These are phyloP conservation scores for Lachnellula suecica DNA, from an alignment of 2,329 filamentous ascomycete genomes.

Conservation along the genomic window DNA sequence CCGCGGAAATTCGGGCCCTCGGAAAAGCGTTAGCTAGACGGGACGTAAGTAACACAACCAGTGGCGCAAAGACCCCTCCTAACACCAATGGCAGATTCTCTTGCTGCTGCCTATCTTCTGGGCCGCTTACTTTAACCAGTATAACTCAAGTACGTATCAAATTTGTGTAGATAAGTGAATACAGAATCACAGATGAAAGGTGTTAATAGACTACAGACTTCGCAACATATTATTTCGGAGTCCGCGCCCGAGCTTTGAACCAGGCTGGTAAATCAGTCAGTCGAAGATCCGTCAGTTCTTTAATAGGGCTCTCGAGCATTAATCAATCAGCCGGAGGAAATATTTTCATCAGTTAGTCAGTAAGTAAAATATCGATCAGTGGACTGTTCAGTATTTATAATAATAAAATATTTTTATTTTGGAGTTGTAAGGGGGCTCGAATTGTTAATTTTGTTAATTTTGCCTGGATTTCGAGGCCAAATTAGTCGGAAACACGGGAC, in stretches of 20 bases:
- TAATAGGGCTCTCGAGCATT: too few relatives aligned
- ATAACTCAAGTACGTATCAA: conserved; percentile 37
- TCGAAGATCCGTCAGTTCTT: too few relatives aligned
- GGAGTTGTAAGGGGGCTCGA: neutral
- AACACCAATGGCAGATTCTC: conserved; percentile 35
- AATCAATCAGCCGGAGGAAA: too few relatives aligned
- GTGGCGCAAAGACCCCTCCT: neutral
- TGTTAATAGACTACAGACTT: conserved; percentile 25
- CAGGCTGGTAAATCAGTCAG: neutral
- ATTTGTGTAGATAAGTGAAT: neutral
- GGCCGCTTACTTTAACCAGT: conserved; percentile 36
- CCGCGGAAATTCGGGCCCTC: conserved; percentile 46
- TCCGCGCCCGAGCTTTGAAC: conserved; percentile 41
- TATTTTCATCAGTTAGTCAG: too few relatives aligned
- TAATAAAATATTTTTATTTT: too few relatives aligned
- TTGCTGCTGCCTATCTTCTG: conserved; percentile 38
- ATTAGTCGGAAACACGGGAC: too few relatives aligned
- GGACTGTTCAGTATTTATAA: too few relatives aligned
- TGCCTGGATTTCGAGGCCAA: too few relatives aligned
- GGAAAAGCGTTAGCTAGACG: conserved; percentile 37
- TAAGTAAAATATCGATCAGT: too few relatives aligned
- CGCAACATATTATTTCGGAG: conserved; percentile 43
- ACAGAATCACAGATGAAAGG: too few relatives aligned
- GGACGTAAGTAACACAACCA: conserved; percentile 20
- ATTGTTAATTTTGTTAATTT: too few relatives aligned